Evolutionary conservation across 495 filamentous ascomycete genomes (phyloP).

Genomic region (Pseudoneurospora amorphoporcata): DNA sequence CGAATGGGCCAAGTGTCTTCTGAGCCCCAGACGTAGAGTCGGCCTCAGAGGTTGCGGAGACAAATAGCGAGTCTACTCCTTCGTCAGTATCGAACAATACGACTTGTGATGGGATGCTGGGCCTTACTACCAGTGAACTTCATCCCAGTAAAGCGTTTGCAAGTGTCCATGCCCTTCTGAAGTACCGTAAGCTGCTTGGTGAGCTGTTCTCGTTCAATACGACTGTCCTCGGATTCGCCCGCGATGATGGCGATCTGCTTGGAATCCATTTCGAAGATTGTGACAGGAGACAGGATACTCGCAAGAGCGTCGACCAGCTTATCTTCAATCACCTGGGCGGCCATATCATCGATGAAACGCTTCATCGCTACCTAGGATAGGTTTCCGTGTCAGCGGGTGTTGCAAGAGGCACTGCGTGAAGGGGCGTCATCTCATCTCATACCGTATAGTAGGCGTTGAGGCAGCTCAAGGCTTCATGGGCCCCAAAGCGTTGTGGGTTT

Average conservation of each 20-base stretch:
- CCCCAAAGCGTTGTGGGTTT: conserved; percentile 33
- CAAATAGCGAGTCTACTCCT: neutral
- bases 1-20: neutral
- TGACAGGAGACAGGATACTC: conserved; percentile 32
- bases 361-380: conserved; percentile 45
- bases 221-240: conserved; percentile 44
- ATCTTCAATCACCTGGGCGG: conserved; percentile 47
- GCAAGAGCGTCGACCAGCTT: conserved; percentile 40
- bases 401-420: neutral
- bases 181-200: conserved; percentile 43
- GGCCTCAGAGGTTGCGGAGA: neutral
- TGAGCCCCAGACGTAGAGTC: neutral
- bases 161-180: conserved; percentile 36
- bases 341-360: conserved; percentile 53
- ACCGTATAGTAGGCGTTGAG: conserved; percentile 45
- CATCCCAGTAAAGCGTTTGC: conserved; percentile 32
- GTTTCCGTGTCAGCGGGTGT: conserved; percentile 6
- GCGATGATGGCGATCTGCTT: conserved; percentile 39
- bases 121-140: conserved; percentile 7
- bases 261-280: conserved; percentile 33
- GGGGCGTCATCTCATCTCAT: neutral
- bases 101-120: neutral
- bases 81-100: conserved; percentile 5
- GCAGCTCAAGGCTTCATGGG: conserved; percentile 36
- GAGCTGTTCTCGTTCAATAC: conserved; percentile 37